phyloP scores from a whole-genome alignment of 371 early-diverging fungal species.

The Mucor saturninus region DNA sequence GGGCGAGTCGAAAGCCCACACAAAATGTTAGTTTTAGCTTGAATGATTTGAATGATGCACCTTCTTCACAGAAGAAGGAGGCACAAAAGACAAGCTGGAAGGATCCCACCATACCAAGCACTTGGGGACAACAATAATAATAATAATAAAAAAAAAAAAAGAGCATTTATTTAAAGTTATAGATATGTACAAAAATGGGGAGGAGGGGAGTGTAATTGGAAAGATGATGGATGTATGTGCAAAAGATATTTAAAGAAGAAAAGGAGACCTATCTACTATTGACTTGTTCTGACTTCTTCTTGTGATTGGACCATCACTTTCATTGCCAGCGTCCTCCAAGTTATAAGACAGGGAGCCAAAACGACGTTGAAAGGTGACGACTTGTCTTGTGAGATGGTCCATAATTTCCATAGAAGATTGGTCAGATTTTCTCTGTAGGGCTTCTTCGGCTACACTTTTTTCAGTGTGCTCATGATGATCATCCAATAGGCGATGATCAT shows the following conservation, averaged over 20 bases:
- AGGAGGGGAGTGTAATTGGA: too few species aligned
- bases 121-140: not conserved
- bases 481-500: conserved; percentile 11
- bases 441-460: conserved; percentile 39
- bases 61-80: too few species aligned
- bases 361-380: conserved; percentile 48
- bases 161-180: not conserved
- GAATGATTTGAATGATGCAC: not conserved
- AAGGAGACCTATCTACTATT: not conserved
- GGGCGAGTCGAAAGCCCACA: not conserved
- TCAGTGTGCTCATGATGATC: conserved; percentile 10
- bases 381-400: conserved; percentile 42
- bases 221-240: too few species aligned
- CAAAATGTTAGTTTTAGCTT: not conserved
- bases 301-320: conserved; percentile 15
- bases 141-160: not conserved
- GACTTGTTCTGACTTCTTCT: conserved; percentile 9
- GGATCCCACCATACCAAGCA: too few species aligned
- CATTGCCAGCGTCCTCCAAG: not conserved
- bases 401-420: conserved; percentile 52
- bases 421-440: conserved; percentile 23
- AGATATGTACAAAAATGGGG: not conserved
- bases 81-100: too few species aligned
- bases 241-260: not conserved
- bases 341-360: conserved; percentile 31